phyloP scores from a whole-genome alignment of 2,329 filamentous ascomycete species.

The Aureobasidium uvarum region DNA sequence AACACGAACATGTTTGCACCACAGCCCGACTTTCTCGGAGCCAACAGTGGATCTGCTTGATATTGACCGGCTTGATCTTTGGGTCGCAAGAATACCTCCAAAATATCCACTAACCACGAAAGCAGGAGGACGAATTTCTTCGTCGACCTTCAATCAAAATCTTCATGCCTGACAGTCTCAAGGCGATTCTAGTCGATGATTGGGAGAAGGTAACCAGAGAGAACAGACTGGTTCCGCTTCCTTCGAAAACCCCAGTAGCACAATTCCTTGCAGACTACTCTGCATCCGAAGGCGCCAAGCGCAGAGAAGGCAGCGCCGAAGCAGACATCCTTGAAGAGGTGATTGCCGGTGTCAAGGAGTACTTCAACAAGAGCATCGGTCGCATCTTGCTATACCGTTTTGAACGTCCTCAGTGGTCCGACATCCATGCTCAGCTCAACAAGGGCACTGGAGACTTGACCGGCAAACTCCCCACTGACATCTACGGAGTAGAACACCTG shows the following conservation, averaged over 20 bases:
- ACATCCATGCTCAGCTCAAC: constrained; percentile 67
- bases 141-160: constrained; percentile 81
- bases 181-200: constrained; percentile 91
- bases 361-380: constrained; percentile 88
- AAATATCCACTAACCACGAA: neutral
- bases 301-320: constrained; percentile 65
- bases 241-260: constrained; percentile 70
- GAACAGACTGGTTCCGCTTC: constrained; percentile 81
- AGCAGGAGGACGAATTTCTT: constrained; percentile 84
- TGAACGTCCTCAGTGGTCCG: constrained; percentile 83
- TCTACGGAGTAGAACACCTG: constrained; percentile 92
- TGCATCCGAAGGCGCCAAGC: constrained; percentile 62
- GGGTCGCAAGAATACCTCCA: neutral
- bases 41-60: too few species aligned
- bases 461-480: constrained; percentile 70
- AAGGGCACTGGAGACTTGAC: constrained; percentile 61
- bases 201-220: constrained; percentile 99
- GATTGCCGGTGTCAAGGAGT: constrained; percentile 79
- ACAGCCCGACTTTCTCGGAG: neutral
- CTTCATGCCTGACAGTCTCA: constrained; percentile 81
- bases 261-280: constrained; percentile 86
- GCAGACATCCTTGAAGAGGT: constrained; percentile 88
- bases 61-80: neutral
- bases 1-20: neutral
- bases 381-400: constrained; percentile 92